A percentile compares a stretch with the other conserved stretches of the same genome.
Evolutionary conservation across 2,329 filamentous ascomycete species (phyloP).

Genomic region (Ophiostoma sp.): DNA sequence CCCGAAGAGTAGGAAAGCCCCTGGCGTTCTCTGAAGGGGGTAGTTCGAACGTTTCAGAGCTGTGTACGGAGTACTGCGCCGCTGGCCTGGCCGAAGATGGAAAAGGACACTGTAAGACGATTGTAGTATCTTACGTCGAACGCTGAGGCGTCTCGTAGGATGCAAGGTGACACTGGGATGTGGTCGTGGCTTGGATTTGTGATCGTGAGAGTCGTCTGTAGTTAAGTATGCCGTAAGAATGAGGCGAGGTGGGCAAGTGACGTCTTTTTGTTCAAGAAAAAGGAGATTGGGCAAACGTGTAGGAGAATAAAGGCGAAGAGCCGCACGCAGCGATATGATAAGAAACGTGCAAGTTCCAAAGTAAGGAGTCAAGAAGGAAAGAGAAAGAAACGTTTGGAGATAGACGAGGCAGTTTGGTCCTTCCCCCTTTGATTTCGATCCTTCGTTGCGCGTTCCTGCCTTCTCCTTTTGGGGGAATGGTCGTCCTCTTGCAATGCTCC

Average conservation of each 20-base stretch:
- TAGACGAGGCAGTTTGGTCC: conserved; percentile 1
- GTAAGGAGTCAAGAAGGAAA: neutral
- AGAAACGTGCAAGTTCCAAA: neutral
- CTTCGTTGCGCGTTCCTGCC: neutral
- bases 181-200: neutral
- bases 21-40: neutral
- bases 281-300: neutral
- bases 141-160: neutral
- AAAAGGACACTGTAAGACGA: neutral
- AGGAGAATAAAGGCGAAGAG: neutral
- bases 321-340: neutral
- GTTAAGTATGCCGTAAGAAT: neutral
- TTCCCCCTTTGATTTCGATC: neutral
- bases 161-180: neutral
- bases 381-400: neutral
- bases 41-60: conserved; percentile 8
- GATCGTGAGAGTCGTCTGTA: neutral
- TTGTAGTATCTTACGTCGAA: neutral
- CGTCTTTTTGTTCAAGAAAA: neutral
- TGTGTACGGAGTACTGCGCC: neutral
- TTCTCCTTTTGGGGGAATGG: neutral
- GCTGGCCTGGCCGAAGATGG: neutral
- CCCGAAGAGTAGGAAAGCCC: neutral
- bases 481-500: neutral
- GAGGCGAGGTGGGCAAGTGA: neutral